Conservation (phyloP, 1,284 basidiomycete genomes). For the Cerrena zonata region DNA sequence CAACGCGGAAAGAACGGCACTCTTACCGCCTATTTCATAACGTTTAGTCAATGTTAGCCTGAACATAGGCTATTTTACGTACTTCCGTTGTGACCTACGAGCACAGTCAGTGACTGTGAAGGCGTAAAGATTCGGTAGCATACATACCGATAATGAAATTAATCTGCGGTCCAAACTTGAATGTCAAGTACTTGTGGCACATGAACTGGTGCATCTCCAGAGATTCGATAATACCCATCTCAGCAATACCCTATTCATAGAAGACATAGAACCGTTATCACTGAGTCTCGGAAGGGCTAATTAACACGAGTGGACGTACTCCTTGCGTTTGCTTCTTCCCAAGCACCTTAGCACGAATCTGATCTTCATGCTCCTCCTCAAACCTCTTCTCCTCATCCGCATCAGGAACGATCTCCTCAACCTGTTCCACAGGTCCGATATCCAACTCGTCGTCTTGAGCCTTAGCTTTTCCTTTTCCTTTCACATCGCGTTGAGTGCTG, state of each 20-base stretch:
- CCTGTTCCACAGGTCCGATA: slow-evolving; percentile 30
- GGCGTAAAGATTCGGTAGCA: neutral
- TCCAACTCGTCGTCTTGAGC: slow-evolving; percentile 1
- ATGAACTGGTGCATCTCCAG: slow-evolving; percentile 92
- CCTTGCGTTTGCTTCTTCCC: slow-evolving; percentile 46
- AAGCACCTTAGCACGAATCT: slow-evolving; percentile 50
- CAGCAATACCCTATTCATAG: slow-evolving; percentile 57
- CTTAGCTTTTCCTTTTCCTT: slow-evolving; percentile 4
- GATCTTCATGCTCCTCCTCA: slow-evolving; percentile 52
- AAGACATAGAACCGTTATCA: no score
- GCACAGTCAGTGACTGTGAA: slow-evolving; percentile 1
- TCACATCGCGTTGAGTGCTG: neutral
- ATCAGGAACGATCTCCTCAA: slow-evolving; percentile 31
- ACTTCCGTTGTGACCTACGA: slow-evolving; percentile 75
- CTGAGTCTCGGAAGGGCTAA: neutral
- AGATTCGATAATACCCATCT: slow-evolving; percentile 81
- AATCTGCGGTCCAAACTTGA: slow-evolving; percentile 83
- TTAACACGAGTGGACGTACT: slow-evolving; percentile 33
- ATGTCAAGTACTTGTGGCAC: slow-evolving; percentile 84
- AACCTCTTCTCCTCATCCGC: slow-evolving; percentile 54
- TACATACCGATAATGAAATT: slow-evolving; percentile 92
- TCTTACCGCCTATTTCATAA: slow-evolving; percentile 74
- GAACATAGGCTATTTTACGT: slow-evolving; percentile 25
- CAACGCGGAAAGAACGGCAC: slow-evolving; percentile 89
- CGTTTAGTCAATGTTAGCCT: slow-evolving; percentile 1